Evolutionary conservation across 2,329 filamentous ascomycete species (phyloP), one percentile per base, ranked within the genome.

Genomic region (Cercospora sp.): DNA sequence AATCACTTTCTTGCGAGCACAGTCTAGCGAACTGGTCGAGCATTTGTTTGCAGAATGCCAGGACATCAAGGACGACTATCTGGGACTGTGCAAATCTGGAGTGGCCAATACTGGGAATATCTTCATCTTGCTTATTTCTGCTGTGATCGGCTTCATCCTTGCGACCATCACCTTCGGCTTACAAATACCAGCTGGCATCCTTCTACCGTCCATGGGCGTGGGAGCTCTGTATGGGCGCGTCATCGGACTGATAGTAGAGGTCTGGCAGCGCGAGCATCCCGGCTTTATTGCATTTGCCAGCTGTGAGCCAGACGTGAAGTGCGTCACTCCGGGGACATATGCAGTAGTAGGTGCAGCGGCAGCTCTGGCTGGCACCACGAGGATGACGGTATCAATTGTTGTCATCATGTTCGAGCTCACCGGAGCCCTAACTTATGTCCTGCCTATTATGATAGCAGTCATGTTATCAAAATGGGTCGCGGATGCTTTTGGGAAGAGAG

Each of bases 321-420:
- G 95, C 80, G 89, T 99, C 61, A 97, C 92, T 0, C 94, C 95
- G 0, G 95, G 94, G 13, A 96, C 94, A 1, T 99, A 99, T 77
- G 95, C 95, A 70, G 97, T 99, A 75, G 91, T 99, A 70, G 95
- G 95, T 37, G 95, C 95, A 0, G 94, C 95, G 0, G 94, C 95
- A 3, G 93, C 94, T n/a, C 88, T 99, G 1, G 92, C 92, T 5
- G 95, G 95, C 59, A 93, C 96, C 40, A 98, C 94, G 18, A 89
- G 94, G 73, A 96, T 99, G 89, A 99, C 95, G 0, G 93, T 97
- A 10, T 97, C 94, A 12, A 97, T 99, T 73, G 94, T 99, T 4
- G 95, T 98, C 76, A 99, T 99, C 82, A 97, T 97, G 91, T 99
- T 99, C 77, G 95, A 99, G 82, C 89, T 99, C 66, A 99, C 95